Percentiles rank a stretch among this genome's conserved stretches.
Conservation (phyloP, 2,329 filamentous ascomycete genomes). For the Trichoderma koningii region DNA sequence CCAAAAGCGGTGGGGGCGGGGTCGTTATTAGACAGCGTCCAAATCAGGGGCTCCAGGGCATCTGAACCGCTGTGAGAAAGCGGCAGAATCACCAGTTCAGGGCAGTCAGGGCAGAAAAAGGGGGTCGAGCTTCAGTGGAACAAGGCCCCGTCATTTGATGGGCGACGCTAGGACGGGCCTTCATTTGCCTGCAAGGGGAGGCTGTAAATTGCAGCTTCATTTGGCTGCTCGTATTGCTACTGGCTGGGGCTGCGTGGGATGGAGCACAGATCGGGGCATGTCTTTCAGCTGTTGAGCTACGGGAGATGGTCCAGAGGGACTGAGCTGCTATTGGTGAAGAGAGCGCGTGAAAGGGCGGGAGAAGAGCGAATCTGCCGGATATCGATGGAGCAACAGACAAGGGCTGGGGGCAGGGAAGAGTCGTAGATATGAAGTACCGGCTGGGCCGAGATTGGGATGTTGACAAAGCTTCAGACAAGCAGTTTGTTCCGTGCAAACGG, state of each 20-base stretch:
- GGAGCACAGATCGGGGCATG: background rate
- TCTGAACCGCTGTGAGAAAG: too few species aligned
- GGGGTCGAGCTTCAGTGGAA: constrained; percentile 16
- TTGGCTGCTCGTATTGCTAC: background rate
- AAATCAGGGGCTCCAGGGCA: background rate
- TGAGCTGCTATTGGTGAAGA: too few species aligned
- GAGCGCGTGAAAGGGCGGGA: background rate
- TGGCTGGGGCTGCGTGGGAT: background rate
- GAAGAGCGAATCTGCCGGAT: background rate
- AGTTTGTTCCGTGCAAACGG: background rate
- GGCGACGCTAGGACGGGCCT: constrained; percentile 17
- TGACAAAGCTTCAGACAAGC: background rate
- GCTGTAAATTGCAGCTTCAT: constrained; percentile 24
- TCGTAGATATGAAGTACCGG: background rate
- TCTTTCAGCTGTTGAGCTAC: constrained; percentile 11
- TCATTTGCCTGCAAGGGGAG: constrained; percentile 20
- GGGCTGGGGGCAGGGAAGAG: background rate
- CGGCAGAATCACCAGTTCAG: too few species aligned
- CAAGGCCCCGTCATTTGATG: background rate
- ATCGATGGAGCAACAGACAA: background rate
- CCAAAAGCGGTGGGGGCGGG: constrained; percentile 29
- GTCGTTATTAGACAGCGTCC: background rate
- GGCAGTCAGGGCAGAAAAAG: constrained; percentile 2
- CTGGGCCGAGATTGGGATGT: background rate
- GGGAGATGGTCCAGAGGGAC: background rate